Evolutionary conservation across 83 land plant species (phyloP).

Genomic region (Picea abies): DNA sequence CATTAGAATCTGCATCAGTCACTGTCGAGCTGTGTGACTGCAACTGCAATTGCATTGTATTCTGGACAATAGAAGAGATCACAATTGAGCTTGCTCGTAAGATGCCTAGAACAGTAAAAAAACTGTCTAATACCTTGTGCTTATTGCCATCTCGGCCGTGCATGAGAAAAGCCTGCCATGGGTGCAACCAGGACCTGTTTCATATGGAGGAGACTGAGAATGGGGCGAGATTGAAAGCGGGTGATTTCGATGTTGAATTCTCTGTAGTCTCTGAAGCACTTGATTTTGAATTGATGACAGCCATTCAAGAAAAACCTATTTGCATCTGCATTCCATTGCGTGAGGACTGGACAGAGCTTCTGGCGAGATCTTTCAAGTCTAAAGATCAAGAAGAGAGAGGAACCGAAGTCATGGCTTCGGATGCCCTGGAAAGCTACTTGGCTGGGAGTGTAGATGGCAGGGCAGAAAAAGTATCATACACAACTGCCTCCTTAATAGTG

Average conservation of each 20-base stretch:
- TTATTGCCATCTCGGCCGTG: background rate
- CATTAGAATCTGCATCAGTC: background rate
- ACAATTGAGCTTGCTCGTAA: background rate
- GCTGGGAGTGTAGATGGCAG: background rate
- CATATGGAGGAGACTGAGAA: no score
- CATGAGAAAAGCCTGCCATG: background rate
- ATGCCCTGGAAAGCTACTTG: background rate
- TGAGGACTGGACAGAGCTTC: background rate
- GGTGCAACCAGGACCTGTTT: background rate
- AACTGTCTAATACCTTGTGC: background rate
- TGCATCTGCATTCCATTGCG: background rate
- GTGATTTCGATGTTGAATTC: background rate
- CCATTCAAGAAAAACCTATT: background rate
- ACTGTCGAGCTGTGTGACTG: background rate
- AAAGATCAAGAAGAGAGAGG: background rate
- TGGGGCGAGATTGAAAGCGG: no score
- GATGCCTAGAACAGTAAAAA: background rate
- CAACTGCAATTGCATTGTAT: background rate
- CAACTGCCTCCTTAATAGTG: background rate
- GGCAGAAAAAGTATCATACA: background rate
- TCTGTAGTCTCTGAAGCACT: background rate
- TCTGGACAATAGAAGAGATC: background rate
- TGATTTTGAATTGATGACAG: background rate
- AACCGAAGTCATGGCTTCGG: background rate
- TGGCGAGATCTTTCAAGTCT: background rate